Percentiles rank a stretch among this genome's conserved stretches.
Conservation (phyloP, 2,329 filamentous ascomycete species). For the Zasmidium angulare region DNA sequence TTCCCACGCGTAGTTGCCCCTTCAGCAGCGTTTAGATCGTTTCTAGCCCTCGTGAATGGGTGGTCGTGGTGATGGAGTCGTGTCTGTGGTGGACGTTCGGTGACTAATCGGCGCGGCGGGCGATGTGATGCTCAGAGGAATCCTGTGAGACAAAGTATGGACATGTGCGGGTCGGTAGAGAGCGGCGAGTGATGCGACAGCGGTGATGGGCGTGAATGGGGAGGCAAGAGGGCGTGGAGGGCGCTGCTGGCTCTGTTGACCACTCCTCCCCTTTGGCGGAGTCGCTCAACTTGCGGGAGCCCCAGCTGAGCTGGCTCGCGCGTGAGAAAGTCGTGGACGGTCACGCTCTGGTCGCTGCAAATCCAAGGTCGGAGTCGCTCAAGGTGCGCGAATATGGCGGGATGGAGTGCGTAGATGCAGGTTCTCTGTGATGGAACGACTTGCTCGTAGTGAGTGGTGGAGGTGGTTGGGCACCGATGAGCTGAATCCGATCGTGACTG, state of each 20-base stretch:
- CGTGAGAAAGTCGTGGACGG: conserved; percentile 6
- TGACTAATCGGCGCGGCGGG: conserved; percentile 19
- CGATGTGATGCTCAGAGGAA: conserved; percentile 5
- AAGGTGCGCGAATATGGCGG: background rate
- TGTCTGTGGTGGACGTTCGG: conserved; percentile 9
- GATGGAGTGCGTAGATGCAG: background rate
- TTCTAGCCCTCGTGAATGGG: background rate
- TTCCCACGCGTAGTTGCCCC: conserved; percentile 18
- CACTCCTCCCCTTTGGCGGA: background rate
- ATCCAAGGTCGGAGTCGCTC: background rate
- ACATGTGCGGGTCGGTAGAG: conserved; percentile 18
- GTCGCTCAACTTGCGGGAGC: background rate
- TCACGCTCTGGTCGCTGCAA: background rate
- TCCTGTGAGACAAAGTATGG: conserved; percentile 4
- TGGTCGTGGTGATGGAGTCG: conserved; percentile 15
- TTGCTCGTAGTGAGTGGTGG: background rate
- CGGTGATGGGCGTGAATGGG: conserved; percentile 12
- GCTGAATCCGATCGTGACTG: background rate
- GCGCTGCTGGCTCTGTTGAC: background rate
- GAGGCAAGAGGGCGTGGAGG: conserved; percentile 1
- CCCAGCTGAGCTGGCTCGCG: background rate
- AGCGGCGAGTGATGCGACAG: conserved; percentile 17
- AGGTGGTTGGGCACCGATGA: background rate
- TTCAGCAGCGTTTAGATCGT: conserved; percentile 1
- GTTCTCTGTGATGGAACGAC: background rate